Evolutionary conservation across 805 yeast genomes (phyloP), one percentile per base, ranked within the genome.

Genomic region (Priceomyces medius): DNA sequence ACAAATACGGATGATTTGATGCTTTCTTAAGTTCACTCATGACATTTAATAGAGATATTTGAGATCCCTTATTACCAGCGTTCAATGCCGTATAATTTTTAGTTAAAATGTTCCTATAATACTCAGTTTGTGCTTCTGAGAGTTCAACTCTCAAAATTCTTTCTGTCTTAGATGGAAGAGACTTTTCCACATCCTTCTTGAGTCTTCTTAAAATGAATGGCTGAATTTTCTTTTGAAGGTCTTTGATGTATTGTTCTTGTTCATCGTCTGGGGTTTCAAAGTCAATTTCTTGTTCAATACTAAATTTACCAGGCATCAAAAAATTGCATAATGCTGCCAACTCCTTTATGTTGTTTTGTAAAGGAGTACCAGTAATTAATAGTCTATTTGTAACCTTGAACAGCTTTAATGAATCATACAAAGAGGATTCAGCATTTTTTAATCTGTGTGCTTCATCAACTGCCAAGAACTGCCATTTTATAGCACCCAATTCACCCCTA

Each of bases 371-470:
- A 3, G 99, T 93, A 54, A 93, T 93, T 49, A 93, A 74, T 46
- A 93, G 68, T 51, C 97, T 73, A 64, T 93, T 93, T 2, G 82
- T 76, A 8, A 85, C 93, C 53, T 82, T 85, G 69, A 93, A 88
- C 49, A 83, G 85, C 53, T 74, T 77, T 44, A 93, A 73, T 2
- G 96, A 83, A 58, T 91, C 98, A 61, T 93, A 93, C 31, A 93
- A 68, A 0, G 98, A 90, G 20, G 93, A 82, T 60, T 90, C 97
- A 0, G 96, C 87, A 59, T 93, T 93, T 54, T 93, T 93, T 58
- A 93, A 74, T 58, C 99, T 77, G 67, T 93, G 99, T 4, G 99
- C 99, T 68, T 93, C 99, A 64, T 93, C 99, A 19, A 93, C 98
- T 2, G 99, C 99, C 51, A 95, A 66, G 59, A 85, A 93, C 60